phyloP scores from a whole-genome alignment of 805 yeast genomes.

The Lipomyces starkeyi region DNA sequence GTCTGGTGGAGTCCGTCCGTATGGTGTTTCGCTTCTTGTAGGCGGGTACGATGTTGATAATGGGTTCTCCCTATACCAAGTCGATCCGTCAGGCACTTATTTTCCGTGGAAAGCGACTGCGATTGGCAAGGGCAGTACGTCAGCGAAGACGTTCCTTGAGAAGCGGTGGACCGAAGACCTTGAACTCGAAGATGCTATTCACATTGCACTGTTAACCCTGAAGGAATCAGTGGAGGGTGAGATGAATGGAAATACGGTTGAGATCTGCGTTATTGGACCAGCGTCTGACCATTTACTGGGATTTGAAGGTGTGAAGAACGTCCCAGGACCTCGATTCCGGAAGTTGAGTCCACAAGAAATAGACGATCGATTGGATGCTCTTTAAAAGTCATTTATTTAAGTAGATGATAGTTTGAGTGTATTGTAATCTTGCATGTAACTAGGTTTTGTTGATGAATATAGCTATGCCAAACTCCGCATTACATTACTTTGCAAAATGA shows the following conservation, averaged over 20 bases:
- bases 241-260: slow-evolving; percentile 94
- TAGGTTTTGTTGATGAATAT: neutral
- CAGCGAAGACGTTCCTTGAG: slow-evolving; percentile 97
- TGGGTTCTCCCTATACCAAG: slow-evolving; percentile 71
- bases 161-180: slow-evolving; percentile 98
- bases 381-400: slow-evolving; percentile 50
- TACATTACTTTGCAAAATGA: neutral
- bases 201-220: slow-evolving; percentile 89
- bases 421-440: neutral
- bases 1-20: slow-evolving; percentile 98
- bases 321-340: slow-evolving; percentile 88
- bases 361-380: slow-evolving; percentile 91
- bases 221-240: slow-evolving; percentile 98
- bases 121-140: slow-evolving; percentile 91
- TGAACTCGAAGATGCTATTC: slow-evolving; percentile 97
- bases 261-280: slow-evolving; percentile 83
- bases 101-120: slow-evolving; percentile 99
- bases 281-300: slow-evolving; percentile 84
- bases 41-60: slow-evolving; percentile 86
- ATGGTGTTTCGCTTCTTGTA: slow-evolving; percentile 90
- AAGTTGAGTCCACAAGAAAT: slow-evolving; percentile 88
- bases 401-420: neutral
- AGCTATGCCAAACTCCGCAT: neutral
- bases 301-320: slow-evolving; percentile 76
- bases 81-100: slow-evolving; percentile 96